Evolutionary conservation across 1,284 basidiomycete genomes (phyloP), one percentile per base, ranked within the genome.

Genomic region (Sporisorium reilianum): DNA sequence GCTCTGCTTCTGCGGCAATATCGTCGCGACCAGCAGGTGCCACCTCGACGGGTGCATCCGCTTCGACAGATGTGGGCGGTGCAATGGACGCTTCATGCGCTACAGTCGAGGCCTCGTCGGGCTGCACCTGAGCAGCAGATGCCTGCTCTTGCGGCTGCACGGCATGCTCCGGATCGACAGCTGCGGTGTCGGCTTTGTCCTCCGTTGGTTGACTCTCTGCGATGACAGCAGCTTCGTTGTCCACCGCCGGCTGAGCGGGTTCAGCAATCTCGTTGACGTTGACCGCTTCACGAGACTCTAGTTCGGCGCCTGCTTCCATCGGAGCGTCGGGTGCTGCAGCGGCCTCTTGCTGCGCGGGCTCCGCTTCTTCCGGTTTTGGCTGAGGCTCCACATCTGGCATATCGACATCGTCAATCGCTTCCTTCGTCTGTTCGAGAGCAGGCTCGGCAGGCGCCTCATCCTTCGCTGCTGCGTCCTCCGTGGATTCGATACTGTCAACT

Each of bases 321-420:
- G 48, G 22, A 11, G 23, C 25, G 20, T 8, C 8, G n/a, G 53
- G 10, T 7, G 23, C 54, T 10, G 20, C 44, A 8, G 44, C n/a
- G n/a, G 32, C 11, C 28, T 49, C 58, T n/a, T 38, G 26, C 20
- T 48, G 49, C 1, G 12, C 38, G 0, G 23, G 10, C 5, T 53
- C 50, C 42, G 42, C 46, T 20, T 49, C 23, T 18, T 34, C 9
- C 25, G 44, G 44, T 12, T 18, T 20, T n/a, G 23, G 49, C 32
- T 50, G 53, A 36, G 20, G 16, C 23, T 38, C 30, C 25, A 22
- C 68, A 59, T 69, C 66, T 28, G 46, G 41, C 72, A 60, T 63
- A 1, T 61, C 58, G 55, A 62, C 59, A 25, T 65, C 63, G 20
- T 42, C 51, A 30, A 12, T 50, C 9, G 20, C 50, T 14, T 22